Base-by-base conservation (phyloP, 805 yeast species). In the Nakazawaea anatomiae region DNA sequence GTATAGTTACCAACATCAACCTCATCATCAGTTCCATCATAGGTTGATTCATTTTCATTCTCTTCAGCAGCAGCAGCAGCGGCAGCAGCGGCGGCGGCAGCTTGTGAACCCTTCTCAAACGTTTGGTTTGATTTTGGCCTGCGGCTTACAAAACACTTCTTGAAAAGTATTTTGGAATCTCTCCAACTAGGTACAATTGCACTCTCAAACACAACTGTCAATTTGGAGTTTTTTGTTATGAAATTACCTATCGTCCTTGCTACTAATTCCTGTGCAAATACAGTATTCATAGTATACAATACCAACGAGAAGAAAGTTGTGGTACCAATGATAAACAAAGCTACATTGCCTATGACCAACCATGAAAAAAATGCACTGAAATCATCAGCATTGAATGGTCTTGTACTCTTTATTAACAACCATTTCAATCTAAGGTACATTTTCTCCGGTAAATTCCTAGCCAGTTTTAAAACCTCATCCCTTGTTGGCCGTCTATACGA, bases 1-100 rank as follows among this genome's bases (percentile, higher is more conserved):
- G 99, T 92, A 67, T 91, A 94, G 67, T 94, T 94, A 1, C 97
- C 98, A 63, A 89, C 96, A 58, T 87, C 96, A 58, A 86, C 96
- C 50, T 90, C 96, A 58, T 87, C 96, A 58, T 87, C 96, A 50
- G 70, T 73, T 25, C 69, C 69, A 30, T 69, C 75, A 12, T 68
- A 73, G 60, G 59, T 65, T 29, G 38, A 42, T 36, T 47, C 48
- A 7, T 51, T 52, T 5, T 44, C 54, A 3, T 48, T 49, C 8
- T 29, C 41, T 71, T 72, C 35, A 62, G 52, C 46, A 60, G 61
- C 35, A 18, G 55, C 55, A 11, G 53, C 53, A 40, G 62, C 54
- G 31, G 85, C 80, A 39, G 79, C 76, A 29, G 83, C 85, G 29
- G 79, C 79, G 0, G 92, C 91, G 42, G 77, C 86, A 4, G 80